Base-by-base conservation (phyloP, 78 protist species). In the Dictyostelium citrinum region DNA sequence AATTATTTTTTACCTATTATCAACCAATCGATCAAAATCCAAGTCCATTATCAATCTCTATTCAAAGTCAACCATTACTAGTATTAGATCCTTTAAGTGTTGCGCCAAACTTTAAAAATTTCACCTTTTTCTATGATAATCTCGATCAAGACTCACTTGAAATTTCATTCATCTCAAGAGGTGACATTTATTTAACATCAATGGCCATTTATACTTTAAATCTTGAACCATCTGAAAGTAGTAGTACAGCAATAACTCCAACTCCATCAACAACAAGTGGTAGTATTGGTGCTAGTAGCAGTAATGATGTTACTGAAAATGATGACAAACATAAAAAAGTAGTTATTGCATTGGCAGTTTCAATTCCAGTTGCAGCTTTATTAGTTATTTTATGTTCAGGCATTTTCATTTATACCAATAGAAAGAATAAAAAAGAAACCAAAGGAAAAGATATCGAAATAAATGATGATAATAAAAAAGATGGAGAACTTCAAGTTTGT, bases 1-100 rank as follows among this genome's bases (percentile, higher is more conserved):
- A 70, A 70, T 17, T 70, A 0, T 70, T 33, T 70, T 70, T 70
- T 16, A 33, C 45, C 1, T 70, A 16, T 33, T 70, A 70, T 70
- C 77, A 70, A 70, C 45, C 77, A 70, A 70, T 70, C 39, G 77
- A 70, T 70, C 43, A 70, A 33, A 11, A 70, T 70, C 14, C 45
- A 27, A 70, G 77, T 33, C 39, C 39, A 33, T 70, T 70, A 70
- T 70, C 77, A 70, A 16, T 70, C 20, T 70, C 3, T 33, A 70
- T 70, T 33, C 24, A 70, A 33, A 35, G 14, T 33, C 12, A 70
- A 33, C 77, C 77, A 70, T 11, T 33, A 16, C 17, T 33, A 4
- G 1, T 33, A 33, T 70, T 70, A 17, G 77, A 70, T 12, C 37
- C 77, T 14, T 33, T 70, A 2, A 12, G 3, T 16, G 77, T 3